Percentiles rank a stretch among this genome's conserved stretches.
phyloP scores from a whole-genome alignment of 495 filamentous ascomycete genomes.

The Talaromyces nanjingensis region DNA sequence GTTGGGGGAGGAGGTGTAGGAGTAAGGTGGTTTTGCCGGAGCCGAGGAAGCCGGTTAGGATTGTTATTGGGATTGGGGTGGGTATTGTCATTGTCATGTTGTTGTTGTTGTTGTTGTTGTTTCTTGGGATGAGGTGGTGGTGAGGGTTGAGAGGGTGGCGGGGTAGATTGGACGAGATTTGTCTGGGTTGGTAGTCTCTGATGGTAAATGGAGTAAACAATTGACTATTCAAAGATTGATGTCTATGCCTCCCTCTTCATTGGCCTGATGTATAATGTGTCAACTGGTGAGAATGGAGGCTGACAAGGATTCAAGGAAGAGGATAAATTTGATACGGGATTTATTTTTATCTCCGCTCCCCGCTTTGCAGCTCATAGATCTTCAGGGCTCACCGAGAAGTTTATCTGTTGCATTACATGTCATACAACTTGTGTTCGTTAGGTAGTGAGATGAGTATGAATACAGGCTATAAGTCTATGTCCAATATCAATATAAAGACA shows the following conservation, averaged over 20 bases:
- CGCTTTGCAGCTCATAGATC: background rate
- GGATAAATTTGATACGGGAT: background rate
- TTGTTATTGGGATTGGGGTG: slow-evolving; percentile 75
- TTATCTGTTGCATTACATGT: background rate
- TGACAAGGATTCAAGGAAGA: too few species aligned
- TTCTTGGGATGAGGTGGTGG: too few species aligned
- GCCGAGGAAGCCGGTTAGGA: slow-evolving; percentile 90
- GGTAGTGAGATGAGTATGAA: background rate
- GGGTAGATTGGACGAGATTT: background rate
- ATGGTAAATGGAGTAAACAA: too few species aligned
- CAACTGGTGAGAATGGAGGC: too few species aligned
- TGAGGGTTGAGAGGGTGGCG: too few species aligned
- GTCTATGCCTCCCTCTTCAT: too few species aligned
- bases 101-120: background rate
- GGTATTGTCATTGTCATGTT: background rate
- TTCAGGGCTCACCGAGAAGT: background rate
- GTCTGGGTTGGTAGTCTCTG: too few species aligned
- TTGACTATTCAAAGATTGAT: too few species aligned
- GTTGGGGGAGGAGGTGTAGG: slow-evolving; percentile 81
- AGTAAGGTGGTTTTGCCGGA: slow-evolving; percentile 92
- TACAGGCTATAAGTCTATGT: background rate
- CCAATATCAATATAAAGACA: background rate
- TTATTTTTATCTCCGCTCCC: background rate
- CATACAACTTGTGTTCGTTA: background rate
- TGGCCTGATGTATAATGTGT: background rate